Evolutionary conservation across 2,329 filamentous ascomycete genomes (phyloP), one percentile per base, ranked within the genome.

Genomic region (Talaromyces sp.): DNA sequence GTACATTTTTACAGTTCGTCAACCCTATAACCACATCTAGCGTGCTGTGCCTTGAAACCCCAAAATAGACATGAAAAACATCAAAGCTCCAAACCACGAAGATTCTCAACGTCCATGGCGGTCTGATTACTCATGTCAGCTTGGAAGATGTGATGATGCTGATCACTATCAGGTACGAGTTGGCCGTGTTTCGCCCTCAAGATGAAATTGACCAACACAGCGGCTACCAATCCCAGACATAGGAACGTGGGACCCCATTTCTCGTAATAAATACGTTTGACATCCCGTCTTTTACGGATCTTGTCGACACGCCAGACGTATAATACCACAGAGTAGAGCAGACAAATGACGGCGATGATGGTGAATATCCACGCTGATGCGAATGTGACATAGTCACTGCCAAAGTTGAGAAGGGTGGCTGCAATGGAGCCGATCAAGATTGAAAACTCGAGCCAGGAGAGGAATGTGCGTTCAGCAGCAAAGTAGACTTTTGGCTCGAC

Each of bases 401-500:
- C 87, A 76, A 97, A 92, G 82, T 96, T 93, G 70, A 96, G 85
- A 54, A 96, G 82, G 0, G 91, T 91, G 7, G 91, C 89, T 13
- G 93, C 92, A 71, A 96, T 94, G 31, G 91, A 90, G 71, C 92
- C 92, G 63, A 99, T 89, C 75, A 97, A 93, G 74, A 98, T 96
- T 59, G 91, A 94, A 79, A 96, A 98, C 78, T 99, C 94, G 72
- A 99, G 90, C 93, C 95, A 99, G 68, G 92, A 91, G 65, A 99
- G 85, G 80, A 97, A 99, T 0, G 95, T 99, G 69, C 95, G 88
- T 79, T 99, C 95, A 0, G 93, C 93, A 25, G 95, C 95, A 75
- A 99, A 97, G 78, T 93, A 97, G 60, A 99, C 95, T 80, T 99
- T 99, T 38, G 95, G 95, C 78, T 99, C 95, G 38, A 99, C 93